Evolutionary conservation across 2,329 filamentous ascomycete species (phyloP).

Genomic region (Penicillium polonicum): DNA sequence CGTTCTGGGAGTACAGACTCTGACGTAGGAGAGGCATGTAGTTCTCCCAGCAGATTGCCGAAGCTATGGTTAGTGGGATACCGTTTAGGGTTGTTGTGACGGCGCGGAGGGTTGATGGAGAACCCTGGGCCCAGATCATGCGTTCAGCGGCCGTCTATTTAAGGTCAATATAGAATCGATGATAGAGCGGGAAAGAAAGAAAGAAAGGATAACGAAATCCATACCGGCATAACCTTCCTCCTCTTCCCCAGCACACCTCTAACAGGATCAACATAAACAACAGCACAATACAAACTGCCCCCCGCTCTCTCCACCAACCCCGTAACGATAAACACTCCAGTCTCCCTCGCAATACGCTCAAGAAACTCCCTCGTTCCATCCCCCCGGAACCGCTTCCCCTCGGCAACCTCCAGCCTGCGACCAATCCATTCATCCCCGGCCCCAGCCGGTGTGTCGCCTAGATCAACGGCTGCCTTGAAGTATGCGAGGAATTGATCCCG

Average conservation of each 20-base stretch:
- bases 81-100: constrained; percentile 77
- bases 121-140: constrained; percentile 48
- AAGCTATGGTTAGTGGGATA: constrained; percentile 73
- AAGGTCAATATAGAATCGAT: neutral
- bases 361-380: constrained; percentile 1
- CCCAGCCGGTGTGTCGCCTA: neutral
- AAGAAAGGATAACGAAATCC: constrained; percentile 22
- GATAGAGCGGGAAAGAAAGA: no score
- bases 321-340: constrained; percentile 69
- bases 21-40: constrained; percentile 90
- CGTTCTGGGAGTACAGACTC: constrained; percentile 79
- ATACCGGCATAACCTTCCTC: constrained; percentile 83
- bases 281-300: constrained; percentile 79
- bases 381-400: neutral
- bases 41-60: constrained; percentile 94
- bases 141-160: neutral
- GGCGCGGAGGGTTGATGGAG: constrained; percentile 72
- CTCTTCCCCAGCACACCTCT: constrained; percentile 76
- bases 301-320: constrained; percentile 79
- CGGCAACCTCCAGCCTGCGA: neutral
- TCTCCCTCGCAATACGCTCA: constrained; percentile 1
- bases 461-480: neutral
- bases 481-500: constrained; percentile 83
- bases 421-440: neutral
- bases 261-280: constrained; percentile 75